A percentile compares a stretch with the other conserved stretches of the same genome.
Evolutionary conservation across 2,329 filamentous ascomycete species (phyloP).

Genomic region (Zymoseptoria crescenta): DNA sequence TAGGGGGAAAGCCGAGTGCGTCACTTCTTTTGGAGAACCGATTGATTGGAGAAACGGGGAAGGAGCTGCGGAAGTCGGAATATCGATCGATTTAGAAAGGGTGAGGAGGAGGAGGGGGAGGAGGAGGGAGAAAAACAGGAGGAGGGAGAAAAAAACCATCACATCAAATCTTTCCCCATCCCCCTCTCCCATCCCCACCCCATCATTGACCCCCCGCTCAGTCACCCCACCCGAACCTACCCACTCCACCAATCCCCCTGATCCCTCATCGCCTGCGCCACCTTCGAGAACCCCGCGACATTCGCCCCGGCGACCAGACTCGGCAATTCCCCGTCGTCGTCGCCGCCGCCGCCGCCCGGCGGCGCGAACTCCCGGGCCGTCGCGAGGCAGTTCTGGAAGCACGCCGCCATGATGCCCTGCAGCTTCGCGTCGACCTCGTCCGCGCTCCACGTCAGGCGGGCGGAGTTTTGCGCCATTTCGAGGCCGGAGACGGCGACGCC

Average conservation of each 20-base stretch:
- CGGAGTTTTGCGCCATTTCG: constrained; percentile 98
- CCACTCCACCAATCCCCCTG: constrained; percentile 82
- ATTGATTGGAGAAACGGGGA: too few relatives aligned
- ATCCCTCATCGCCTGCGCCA: constrained; percentile 86
- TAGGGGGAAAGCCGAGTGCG: too few relatives aligned
- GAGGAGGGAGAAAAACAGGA: too few relatives aligned
- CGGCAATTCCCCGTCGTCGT: too few relatives aligned
- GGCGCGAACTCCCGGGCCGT: constrained; percentile 86
- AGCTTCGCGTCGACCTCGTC: constrained; percentile 85
- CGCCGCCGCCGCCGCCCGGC: constrained; percentile 60
- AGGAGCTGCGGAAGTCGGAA: too few relatives aligned
- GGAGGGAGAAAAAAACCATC: too few relatives aligned
- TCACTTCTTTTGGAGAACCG: too few relatives aligned
- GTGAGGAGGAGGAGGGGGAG: too few relatives aligned
- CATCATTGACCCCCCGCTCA: too few relatives aligned
- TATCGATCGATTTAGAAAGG: too few relatives aligned
- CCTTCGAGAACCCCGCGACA: constrained; percentile 97
- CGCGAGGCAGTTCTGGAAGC: constrained; percentile 80
- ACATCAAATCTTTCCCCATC: too few relatives aligned
- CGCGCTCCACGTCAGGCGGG: constrained; percentile 73
- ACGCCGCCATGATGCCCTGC: constrained; percentile 89
- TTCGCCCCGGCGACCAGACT: constrained; percentile 89
- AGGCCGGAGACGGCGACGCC: constrained; percentile 95
- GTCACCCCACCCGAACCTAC: constrained; percentile 1
- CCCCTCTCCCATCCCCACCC: too few relatives aligned